Evolutionary conservation across 306 rosid genomes (phyloP).

Genomic region (Acmispon strigosus): DNA sequence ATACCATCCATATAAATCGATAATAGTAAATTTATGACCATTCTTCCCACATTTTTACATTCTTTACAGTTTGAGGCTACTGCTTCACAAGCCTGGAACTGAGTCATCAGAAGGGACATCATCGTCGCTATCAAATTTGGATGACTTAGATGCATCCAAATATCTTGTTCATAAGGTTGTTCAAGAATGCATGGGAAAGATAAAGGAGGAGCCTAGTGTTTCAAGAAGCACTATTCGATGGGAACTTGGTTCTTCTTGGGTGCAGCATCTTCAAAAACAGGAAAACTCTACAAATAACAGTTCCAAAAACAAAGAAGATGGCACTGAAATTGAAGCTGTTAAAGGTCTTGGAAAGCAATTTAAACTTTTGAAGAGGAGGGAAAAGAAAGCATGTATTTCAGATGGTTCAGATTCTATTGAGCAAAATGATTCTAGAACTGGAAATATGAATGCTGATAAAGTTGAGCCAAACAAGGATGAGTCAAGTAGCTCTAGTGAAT

Average conservation of each 20-base stretch:
- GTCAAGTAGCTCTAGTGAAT: conserved; percentile 27
- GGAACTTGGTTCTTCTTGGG: conserved; percentile 98
- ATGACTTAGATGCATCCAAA: conserved; percentile 41
- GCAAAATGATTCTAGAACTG: conserved; percentile 31
- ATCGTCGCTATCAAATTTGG: conserved; percentile 32
- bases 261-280: conserved; percentile 82
- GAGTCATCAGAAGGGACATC: conserved; percentile 37
- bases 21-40: not conserved
- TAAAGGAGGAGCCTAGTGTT: conserved; percentile 37
- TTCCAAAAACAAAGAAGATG: conserved; percentile 26
- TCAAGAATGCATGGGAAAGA: conserved; percentile 48
- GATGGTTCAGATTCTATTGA: conserved; percentile 28
- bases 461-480: conserved; percentile 40
- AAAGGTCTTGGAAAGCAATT: conserved; percentile 90
- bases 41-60: not conserved
- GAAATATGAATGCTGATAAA: conserved; percentile 10
- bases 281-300: conserved; percentile 38
- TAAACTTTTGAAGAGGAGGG: conserved; percentile 77
- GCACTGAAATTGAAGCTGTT: conserved; percentile 49
- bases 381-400: conserved; percentile 35
- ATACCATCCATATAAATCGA: not conserved
- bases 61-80: conserved; percentile 67
- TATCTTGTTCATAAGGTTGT: conserved; percentile 45
- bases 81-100: conserved; percentile 53
- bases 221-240: conserved; percentile 65